phyloP scores from a whole-genome alignment of 805 yeast genomes.

The Yarrowia sp. region DNA sequence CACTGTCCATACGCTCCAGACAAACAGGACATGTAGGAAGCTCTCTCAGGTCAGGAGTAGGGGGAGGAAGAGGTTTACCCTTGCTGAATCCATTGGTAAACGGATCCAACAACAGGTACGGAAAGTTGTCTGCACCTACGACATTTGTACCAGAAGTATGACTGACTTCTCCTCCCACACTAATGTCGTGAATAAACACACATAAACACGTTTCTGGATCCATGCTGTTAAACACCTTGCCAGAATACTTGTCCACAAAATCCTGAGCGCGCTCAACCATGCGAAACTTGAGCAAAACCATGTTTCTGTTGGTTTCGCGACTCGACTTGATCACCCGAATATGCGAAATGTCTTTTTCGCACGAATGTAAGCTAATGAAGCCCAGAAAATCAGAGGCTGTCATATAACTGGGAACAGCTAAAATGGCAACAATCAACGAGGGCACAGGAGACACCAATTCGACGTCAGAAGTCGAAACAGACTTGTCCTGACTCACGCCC shows the following conservation, averaged over 20 bases:
- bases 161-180: background rate
- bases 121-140: slow-evolving; percentile 44
- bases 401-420: slow-evolving; percentile 86
- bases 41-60: slow-evolving; percentile 45
- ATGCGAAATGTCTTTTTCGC: slow-evolving; percentile 55
- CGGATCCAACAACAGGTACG: slow-evolving; percentile 70
- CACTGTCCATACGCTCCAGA: slow-evolving; percentile 79
- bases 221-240: slow-evolving; percentile 75
- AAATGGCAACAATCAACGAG: slow-evolving; percentile 60
- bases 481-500: slow-evolving; percentile 9
- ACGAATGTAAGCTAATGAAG: slow-evolving; percentile 63
- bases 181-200: slow-evolving; percentile 46
- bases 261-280: slow-evolving; percentile 52
- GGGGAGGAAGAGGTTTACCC: slow-evolving; percentile 32
- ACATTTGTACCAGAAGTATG: background rate
- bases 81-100: slow-evolving; percentile 38
- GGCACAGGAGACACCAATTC: slow-evolving; percentile 38
- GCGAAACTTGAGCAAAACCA: slow-evolving; percentile 74
- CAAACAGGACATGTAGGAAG: slow-evolving; percentile 93
- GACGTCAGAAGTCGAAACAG: slow-evolving; percentile 25
- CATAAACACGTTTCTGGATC: slow-evolving; percentile 85
- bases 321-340: slow-evolving; percentile 66
- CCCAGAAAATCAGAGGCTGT: slow-evolving; percentile 81
- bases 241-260: slow-evolving; percentile 66
- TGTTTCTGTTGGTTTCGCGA: slow-evolving; percentile 54